Evolutionary conservation across 176 grass and related monocot species (phyloP), one percentile per base, ranked within the genome.

Genomic region (Triticum timopheevii): DNA sequence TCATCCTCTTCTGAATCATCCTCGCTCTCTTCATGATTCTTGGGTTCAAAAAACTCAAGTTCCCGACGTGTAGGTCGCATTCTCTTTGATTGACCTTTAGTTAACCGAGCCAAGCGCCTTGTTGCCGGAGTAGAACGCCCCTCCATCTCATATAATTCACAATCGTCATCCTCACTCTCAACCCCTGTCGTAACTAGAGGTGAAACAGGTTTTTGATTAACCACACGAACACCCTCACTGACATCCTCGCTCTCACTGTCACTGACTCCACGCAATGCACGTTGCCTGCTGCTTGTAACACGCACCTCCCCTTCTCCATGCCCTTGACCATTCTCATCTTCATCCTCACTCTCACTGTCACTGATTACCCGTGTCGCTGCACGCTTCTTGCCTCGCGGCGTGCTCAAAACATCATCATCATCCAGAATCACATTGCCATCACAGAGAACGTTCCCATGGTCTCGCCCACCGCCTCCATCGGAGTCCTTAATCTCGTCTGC

Each of bases 201-300:
- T 0, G 34, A 33, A 12, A 59, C 56, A 59, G 56, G 56, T 22
- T 59, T 59, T 59, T 59, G 79, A 45, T 62, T 69, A 81, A 56
- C 69, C 62, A 52, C 38, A 76, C 49, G 4, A 69, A 34, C 42
- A 70, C 40, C 73, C 25, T 16, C 62, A 13, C 54, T 12, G 22
- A 8, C 81, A 73, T 74, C 50, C 12, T 90, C 85, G 64, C 65
- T 85, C 47, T 91, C 92, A 49, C 83, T 87, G 24, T 92, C 95
- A 83, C 91, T 87, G 13, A 71, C 24, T 68, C 65, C 77, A 40
- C 28, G 64, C 10, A 74, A 70, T 1, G 24, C 58, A 11, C 79
- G 91, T 22, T 93, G 90, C 69, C 88, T 86, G 28, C 85, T 81
- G 13, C 24, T 73, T 40, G 12, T 77, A 40, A 36, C 54, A 36